Conservation (phyloP, 345 rosid genomes). For the Mercurialis annua region DNA sequence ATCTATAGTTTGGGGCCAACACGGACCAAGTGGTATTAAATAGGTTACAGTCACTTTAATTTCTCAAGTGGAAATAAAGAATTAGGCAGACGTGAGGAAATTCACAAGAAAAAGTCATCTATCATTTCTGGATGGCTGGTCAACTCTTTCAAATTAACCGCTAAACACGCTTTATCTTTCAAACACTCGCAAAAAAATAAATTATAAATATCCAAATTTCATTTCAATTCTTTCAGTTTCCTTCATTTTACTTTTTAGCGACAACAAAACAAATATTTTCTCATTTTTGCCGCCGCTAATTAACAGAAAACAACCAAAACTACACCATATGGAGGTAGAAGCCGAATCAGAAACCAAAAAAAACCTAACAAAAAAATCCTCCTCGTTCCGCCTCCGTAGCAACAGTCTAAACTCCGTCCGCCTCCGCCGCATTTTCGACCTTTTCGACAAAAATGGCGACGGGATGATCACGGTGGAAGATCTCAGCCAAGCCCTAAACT, state of each 20-base stretch:
- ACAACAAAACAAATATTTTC: too few species aligned
- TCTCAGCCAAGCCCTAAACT: slow-evolving; percentile 55
- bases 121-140: background rate
- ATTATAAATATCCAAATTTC: too few species aligned
- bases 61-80: background rate
- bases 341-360: background rate
- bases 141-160: background rate
- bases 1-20: too few species aligned
- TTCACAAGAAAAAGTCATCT: background rate
- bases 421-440: slow-evolving; percentile 61
- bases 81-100: background rate
- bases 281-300: too few species aligned
- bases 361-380: background rate
- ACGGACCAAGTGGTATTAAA: too few species aligned
- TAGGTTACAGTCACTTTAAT: too few species aligned
- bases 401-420: slow-evolving; percentile 30
- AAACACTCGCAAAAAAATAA: background rate
- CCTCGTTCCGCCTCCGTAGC: slow-evolving; percentile 28
- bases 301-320: background rate
- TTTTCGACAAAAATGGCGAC: slow-evolving; percentile 81
- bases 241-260: too few species aligned
- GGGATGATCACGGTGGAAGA: slow-evolving; percentile 61
- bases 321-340: slow-evolving; percentile 22
- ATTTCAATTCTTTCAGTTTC: too few species aligned
- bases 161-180: slow-evolving; percentile 15